Base-by-base conservation (phyloP, 352 stramenopile species). In the Phytophthora citrophthora region DNA sequence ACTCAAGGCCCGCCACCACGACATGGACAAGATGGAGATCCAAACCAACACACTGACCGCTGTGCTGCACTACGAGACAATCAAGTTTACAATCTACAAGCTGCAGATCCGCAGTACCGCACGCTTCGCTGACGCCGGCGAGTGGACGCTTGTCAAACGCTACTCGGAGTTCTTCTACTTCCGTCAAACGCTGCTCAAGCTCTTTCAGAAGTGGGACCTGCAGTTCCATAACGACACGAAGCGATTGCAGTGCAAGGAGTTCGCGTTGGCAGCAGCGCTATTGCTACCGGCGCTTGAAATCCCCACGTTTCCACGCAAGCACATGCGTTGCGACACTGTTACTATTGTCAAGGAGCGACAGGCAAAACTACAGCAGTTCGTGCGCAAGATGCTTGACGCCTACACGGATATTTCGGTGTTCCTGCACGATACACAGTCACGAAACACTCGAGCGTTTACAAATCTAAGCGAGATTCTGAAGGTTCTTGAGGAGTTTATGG, bases 91-190 rank as follows among this genome's bases (percentile, higher is more conserved):
- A 18, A 54, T 90, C 12, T 92, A 92, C 74, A 75, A 77, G 46
- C 70, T 92, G 44, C 70, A 82, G 51, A 85, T 89, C 63, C 65
- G 66, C 52, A 84, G 75, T 48, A 77, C 64, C 20, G 52, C 54
- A 16, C 72, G 62, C 15, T 54, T 54, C 23, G 43, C 53, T 8
- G 70, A 74, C 26, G 54, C 50, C 4, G 65, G 60, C 54, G 72
- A 72, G 70, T 92, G 80, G 83, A 60, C 70, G 31, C 56, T 92
- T 39, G 61, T 68, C 48, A 87, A 87, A 54, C 77, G 83, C 36
- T 92, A 86, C 59, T 90, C 80, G 15, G 79, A 92, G 66, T 92
- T 88, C 62, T 79, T 76, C 40, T 40, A 54, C 38, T 86, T 90
- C 53, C 83, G 81, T 27, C 54, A 76, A 36, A 53, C 61, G 20